A percentile compares a stretch with the other conserved stretches of the same genome.
These are phyloP conservation scores for Capsicum rhomboideum DNA, from an alignment of 257 asterid species.

Conservation along the genomic window DNA sequence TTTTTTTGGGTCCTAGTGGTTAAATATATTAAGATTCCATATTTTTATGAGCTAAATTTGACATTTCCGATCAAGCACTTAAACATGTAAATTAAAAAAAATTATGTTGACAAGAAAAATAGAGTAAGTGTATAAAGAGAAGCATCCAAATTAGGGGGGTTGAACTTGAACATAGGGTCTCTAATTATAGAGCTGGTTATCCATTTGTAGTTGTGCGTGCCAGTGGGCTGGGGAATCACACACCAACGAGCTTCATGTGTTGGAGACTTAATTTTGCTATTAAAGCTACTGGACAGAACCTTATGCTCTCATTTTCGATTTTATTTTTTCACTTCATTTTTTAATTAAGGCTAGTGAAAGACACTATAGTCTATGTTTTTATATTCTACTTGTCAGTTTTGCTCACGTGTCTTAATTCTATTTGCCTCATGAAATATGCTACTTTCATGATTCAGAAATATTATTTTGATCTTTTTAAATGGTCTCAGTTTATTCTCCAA, in stretches of 20 bases:
- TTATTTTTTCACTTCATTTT: background rate
- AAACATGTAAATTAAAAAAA: background rate
- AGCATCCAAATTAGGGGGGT: no score
- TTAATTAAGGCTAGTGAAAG: background rate
- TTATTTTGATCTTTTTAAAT: background rate
- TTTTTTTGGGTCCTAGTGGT: no score
- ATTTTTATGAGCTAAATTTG: background rate
- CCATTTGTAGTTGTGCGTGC: background rate
- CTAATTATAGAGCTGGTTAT: background rate
- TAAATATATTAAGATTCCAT: no score
- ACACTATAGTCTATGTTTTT: background rate
- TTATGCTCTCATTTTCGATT: background rate
- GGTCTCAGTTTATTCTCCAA: background rate
- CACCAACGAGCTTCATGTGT: background rate
- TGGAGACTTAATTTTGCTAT: background rate
- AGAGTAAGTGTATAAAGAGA: no score
- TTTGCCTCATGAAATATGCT: background rate
- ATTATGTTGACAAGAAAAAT: background rate
- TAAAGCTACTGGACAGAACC: background rate
- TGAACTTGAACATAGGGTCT: background rate
- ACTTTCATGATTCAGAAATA: background rate
- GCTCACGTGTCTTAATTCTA: background rate
- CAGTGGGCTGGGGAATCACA: background rate
- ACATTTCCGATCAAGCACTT: background rate
- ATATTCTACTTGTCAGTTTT: background rate